A percentile compares a stretch with the other conserved stretches of the same genome.
Conservation (phyloP, 495 filamentous ascomycete species). For the Aspergillus panamensis region DNA sequence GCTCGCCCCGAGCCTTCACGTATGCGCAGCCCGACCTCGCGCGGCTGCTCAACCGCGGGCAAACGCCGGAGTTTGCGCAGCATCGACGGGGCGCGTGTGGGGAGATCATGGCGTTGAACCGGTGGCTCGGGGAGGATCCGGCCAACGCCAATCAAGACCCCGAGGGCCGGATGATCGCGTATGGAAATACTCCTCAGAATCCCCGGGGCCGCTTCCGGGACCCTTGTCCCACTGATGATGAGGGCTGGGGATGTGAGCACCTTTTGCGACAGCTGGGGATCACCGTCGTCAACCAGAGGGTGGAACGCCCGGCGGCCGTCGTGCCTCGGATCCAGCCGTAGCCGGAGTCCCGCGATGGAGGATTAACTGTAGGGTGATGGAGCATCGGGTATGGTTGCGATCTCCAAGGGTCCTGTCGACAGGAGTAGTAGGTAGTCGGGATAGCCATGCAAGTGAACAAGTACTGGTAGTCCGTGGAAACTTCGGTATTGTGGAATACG, state of each 20-base stretch:
- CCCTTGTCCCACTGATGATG: neutral
- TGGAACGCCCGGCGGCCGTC: too few relatives aligned
- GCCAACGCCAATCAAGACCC: neutral
- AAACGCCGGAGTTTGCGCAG: neutral
- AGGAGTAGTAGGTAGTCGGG: too few relatives aligned
- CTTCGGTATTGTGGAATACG: too few relatives aligned
- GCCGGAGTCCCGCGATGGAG: too few relatives aligned
- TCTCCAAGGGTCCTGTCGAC: too few relatives aligned
- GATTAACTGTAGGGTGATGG: too few relatives aligned
- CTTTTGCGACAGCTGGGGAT: neutral
- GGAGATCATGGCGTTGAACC: neutral
- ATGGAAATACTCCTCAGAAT: neutral
- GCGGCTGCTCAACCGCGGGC: neutral
- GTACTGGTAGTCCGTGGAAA: too few relatives aligned
- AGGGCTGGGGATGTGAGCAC: neutral
- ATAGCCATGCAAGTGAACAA: too few relatives aligned
- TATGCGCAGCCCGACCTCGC: neutral
- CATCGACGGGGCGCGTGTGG: neutral
- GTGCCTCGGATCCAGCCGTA: too few relatives aligned
- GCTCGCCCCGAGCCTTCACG: neutral
- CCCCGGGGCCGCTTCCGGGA: neutral
- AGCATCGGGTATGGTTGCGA: too few relatives aligned
- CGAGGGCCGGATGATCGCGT: neutral
- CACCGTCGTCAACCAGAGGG: too few relatives aligned
- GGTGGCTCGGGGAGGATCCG: neutral